Base-by-base conservation (phyloP, 2,329 filamentous ascomycete genomes). In the Diaporthe longicolla region DNA sequence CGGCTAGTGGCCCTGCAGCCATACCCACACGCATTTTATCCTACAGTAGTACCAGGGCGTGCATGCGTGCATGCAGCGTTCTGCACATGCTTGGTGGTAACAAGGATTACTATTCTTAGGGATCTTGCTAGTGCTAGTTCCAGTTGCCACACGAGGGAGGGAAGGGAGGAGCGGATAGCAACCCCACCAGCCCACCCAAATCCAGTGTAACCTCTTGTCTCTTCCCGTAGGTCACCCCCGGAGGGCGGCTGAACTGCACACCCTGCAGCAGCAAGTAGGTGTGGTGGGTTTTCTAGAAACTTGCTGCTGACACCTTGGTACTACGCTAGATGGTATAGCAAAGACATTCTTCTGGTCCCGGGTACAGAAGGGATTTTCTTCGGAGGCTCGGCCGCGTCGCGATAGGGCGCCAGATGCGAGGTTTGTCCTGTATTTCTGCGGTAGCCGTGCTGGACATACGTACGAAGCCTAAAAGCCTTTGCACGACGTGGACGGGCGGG, bases 71-170 rank as follows among this genome's bases (percentile, higher is more conserved):
- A 65, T 48, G 59, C 40, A 35, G 40, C 40, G 19, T 48, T 48
- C 37, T 45, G 58, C 37, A 43, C 37, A n/a, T 61, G 58, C 35
- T 43, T 7, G 24, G 24, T 32, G 37, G 40, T 43, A 26, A 43
- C 32, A 63, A 52, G 57, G 43, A 26, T 37, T 61, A 15, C 57
- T 63, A 71, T 63, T 43, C 59, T 63, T 63, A 54, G 70, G 29
- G 26, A 15, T 50, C 6, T 19, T 17, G 40, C 40, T 17, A 19
- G 40, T 48, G 37, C 26, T n/a, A 6, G 57, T 61, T 37, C 35
- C 29, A 29, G 58, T 40, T 24, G 45, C 40, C 68, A 58, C 52
- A 48, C 40, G n/a, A 63, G 58, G 26, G 10, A 29, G 37, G 37
- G 11, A 15, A 13, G 37, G 37, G 37, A 40, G 37, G 37, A 40